Evolutionary conservation across 202 grass and related monocot genomes (phyloP), one percentile per base, ranked within the genome.

Genomic region (Dendrocalamus latiflorus): DNA sequence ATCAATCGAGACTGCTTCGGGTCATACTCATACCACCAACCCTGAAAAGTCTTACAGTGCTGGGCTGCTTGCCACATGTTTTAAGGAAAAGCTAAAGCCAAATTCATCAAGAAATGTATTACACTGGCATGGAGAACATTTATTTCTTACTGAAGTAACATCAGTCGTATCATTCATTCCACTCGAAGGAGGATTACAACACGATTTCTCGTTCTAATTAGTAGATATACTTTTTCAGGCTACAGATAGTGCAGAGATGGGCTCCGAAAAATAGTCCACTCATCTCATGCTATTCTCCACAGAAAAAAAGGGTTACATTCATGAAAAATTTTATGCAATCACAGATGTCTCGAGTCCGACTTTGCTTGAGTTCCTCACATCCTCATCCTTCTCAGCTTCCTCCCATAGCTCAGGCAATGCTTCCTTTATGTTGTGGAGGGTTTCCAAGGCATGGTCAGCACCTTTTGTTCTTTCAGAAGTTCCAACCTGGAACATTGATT

Each of bases 321-420:
- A 59, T 15, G 24, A 24, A 88, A 11, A 26, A 18, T 33, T 26
- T 76, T 33, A 97, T 1, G 91, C 94, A 18, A 81, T 92, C 49
- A 94, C 94, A 1, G 78, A 89, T 59, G 94, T 92, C 92, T 94
- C 92, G 6, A 94, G 76, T 39, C 81, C 84, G 6, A 94, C 78
- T 71, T 88, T 97, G 78, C 92, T 89, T 0, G 92, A 81, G 39
- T 89, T 88, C 53, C 85, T 85, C 25, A 94, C 83, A 60, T 89
- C 87, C 69, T 87, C 90, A 3, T 85, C 85, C 78, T 94, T 92
- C 88, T 89, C 88, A 48, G 81, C 86, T 80, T 91, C 94, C 26
- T 69, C 92, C 94, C 90, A 92, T 12, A 97, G 86, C 68, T 97
- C 94, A 47, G 94, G 94, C 65, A 97, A 51, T 0, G 92, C 94